phyloP scores from a whole-genome alignment of 176 grass and related monocot genomes.

The Cenchrus fungigraminus region DNA sequence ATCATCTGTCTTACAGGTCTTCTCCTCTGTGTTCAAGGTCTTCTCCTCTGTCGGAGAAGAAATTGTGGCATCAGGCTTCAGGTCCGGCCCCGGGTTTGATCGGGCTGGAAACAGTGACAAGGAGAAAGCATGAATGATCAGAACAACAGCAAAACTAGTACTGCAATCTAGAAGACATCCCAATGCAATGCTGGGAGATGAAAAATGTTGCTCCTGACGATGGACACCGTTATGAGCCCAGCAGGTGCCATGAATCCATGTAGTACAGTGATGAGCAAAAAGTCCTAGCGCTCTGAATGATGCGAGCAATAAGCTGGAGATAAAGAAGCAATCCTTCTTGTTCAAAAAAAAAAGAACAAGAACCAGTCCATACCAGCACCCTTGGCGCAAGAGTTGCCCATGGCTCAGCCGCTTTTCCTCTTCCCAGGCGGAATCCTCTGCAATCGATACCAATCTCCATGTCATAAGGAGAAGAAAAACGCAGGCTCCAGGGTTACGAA shows the following conservation, averaged over 20 bases:
- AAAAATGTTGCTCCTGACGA: background rate
- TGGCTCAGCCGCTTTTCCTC: background rate
- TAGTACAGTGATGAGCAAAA: background rate
- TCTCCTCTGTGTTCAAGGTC: constrained; percentile 13
- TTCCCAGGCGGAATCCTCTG: background rate
- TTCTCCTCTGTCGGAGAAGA: background rate
- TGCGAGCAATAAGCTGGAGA: background rate
- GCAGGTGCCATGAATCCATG: background rate
- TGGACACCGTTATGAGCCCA: background rate
- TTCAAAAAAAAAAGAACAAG: too few relatives aligned
- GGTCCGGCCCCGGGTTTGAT: background rate
- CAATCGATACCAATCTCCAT: background rate
- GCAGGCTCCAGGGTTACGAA: background rate
- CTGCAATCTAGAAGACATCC: background rate
- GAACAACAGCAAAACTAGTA: background rate
- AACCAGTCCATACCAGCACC: background rate
- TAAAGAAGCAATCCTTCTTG: background rate
- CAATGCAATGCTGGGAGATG: background rate
- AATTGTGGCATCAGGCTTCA: background rate
- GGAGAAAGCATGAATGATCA: background rate
- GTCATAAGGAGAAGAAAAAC: background rate
- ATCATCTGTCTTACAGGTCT: constrained; percentile 9
- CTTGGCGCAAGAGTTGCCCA: background rate
- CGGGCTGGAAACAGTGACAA: background rate
- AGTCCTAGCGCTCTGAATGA: background rate